phyloP scores from a whole-genome alignment of 2,329 filamentous ascomycete species.

The Trichoderma lentiforme region DNA sequence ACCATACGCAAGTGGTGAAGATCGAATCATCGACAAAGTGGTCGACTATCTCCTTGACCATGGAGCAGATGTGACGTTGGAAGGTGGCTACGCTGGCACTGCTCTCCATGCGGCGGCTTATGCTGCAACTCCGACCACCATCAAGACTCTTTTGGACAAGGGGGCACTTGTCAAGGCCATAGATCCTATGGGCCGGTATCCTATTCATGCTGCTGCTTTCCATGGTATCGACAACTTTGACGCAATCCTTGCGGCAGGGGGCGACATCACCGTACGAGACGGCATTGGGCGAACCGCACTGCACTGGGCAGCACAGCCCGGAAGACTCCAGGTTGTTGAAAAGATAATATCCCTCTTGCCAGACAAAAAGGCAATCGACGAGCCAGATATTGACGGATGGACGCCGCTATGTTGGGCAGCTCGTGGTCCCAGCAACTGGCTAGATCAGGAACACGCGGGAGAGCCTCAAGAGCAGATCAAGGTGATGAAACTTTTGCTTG shows the following conservation, averaged over 20 bases:
- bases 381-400: slow-evolving; percentile 13
- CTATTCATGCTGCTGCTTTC: slow-evolving; percentile 17
- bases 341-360: slow-evolving; percentile 8
- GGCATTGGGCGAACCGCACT: slow-evolving; percentile 7
- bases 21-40: slow-evolving; percentile 21
- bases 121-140: slow-evolving; percentile 14
- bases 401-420: slow-evolving; percentile 20
- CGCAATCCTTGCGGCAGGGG: slow-evolving; percentile 16
- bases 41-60: slow-evolving; percentile 24
- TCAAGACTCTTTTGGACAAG: slow-evolving; percentile 21
- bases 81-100: slow-evolving; percentile 23
- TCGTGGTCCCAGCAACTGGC: not conserved
- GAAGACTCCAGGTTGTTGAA: slow-evolving; percentile 12
- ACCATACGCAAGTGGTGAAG: not conserved
- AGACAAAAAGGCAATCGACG: slow-evolving; percentile 9
- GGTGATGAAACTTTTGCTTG: slow-evolving; percentile 17
- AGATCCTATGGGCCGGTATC: not conserved
- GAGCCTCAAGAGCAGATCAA: slow-evolving; percentile 14
- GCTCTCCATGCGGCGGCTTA: slow-evolving; percentile 21
- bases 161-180: slow-evolving; percentile 10
- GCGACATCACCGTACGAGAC: slow-evolving; percentile 12
- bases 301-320: slow-evolving; percentile 17
- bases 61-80: slow-evolving; percentile 17
- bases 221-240: slow-evolving; percentile 15
- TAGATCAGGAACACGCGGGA: not conserved